These are phyloP conservation scores for Rhodotorula babjevae DNA, from an alignment of 768 basidiomycete genomes.

Conservation along the genomic window DNA sequence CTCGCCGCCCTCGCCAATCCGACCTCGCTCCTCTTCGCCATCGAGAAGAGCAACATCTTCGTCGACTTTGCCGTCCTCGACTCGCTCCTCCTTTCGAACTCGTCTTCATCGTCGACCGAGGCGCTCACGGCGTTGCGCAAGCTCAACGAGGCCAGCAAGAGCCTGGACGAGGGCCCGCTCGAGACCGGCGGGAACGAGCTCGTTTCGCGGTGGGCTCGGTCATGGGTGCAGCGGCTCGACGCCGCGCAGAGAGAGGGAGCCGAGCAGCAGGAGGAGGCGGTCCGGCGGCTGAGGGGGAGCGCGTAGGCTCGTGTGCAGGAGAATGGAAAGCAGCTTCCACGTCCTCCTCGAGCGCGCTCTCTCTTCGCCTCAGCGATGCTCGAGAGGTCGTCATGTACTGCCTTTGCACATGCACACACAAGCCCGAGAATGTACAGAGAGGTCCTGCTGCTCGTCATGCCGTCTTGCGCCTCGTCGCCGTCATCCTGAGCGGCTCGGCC, in stretches of 20 bases:
- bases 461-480: not conserved
- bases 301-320: not conserved
- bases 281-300: not conserved
- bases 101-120: not conserved
- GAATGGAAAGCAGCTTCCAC: too few species aligned
- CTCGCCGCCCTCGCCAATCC: slow-evolving; percentile 25
- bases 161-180: slow-evolving; percentile 19
- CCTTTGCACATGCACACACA: too few species aligned
- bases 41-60: slow-evolving; percentile 39
- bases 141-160: not conserved
- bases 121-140: not conserved
- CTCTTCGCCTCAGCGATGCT: too few species aligned
- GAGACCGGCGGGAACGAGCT: slow-evolving; percentile 30
- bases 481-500: slow-evolving; percentile 1
- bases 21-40: slow-evolving; percentile 32
- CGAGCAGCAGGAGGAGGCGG: not conserved
- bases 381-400: too few species aligned
- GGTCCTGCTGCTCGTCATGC: not conserved
- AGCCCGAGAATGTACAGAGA: too few species aligned
- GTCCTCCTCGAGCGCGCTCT: too few species aligned
- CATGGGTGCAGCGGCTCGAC: not conserved
- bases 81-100: not conserved
- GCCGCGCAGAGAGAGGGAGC: not conserved
- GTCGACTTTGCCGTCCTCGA: not conserved
- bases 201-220: slow-evolving; percentile 17